A percentile compares a stretch with the other conserved stretches of the same genome.
Evolutionary conservation across 192 early-diverging fungal genomes (phyloP).

Genomic region (Irineochytrium annulatum): DNA sequence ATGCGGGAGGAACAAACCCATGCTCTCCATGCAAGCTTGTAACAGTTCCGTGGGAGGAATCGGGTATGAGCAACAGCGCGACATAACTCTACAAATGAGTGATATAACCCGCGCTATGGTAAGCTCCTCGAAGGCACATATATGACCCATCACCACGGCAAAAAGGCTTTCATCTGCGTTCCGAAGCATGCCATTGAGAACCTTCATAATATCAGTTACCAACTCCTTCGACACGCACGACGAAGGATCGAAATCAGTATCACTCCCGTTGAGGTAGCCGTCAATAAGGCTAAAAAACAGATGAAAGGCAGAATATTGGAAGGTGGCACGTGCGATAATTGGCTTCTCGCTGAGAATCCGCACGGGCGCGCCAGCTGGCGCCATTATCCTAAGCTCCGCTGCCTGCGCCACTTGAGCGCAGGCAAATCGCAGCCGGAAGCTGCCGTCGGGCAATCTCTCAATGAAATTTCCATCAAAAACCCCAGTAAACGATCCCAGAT

Average conservation of each 20-base stretch:
- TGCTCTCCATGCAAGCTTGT: slow-evolving; percentile 30
- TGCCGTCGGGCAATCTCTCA: not conserved
- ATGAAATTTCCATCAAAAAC: slow-evolving; percentile 7
- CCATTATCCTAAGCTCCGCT: slow-evolving; percentile 3
- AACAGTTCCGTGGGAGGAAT: slow-evolving; percentile 32
- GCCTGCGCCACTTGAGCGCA: not conserved
- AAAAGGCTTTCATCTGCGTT: no score
- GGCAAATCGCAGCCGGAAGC: slow-evolving; percentile 5
- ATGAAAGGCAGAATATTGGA: slow-evolving; percentile 42
- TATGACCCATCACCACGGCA: no score
- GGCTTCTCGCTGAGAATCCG: slow-evolving; percentile 18
- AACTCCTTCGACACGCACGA: no score
- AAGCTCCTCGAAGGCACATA: no score
- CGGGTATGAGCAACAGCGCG: slow-evolving; percentile 19
- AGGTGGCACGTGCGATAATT: slow-evolving; percentile 9
- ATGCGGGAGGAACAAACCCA: slow-evolving; percentile 22
- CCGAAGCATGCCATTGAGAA: no score
- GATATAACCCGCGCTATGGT: no score
- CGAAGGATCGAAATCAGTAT: no score
- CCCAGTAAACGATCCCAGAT: slow-evolving; percentile 31
- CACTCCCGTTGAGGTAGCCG: slow-evolving; percentile 38
- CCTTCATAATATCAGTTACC: no score
- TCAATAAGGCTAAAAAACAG: slow-evolving; percentile 36
- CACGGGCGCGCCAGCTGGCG: slow-evolving; percentile 14
- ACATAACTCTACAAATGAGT: slow-evolving; percentile 35